A percentile compares a stretch with the other conserved stretches of the same genome.
phyloP scores from a whole-genome alignment of 192 early-diverging fungal genomes.

The Backusella liffmaniae region DNA sequence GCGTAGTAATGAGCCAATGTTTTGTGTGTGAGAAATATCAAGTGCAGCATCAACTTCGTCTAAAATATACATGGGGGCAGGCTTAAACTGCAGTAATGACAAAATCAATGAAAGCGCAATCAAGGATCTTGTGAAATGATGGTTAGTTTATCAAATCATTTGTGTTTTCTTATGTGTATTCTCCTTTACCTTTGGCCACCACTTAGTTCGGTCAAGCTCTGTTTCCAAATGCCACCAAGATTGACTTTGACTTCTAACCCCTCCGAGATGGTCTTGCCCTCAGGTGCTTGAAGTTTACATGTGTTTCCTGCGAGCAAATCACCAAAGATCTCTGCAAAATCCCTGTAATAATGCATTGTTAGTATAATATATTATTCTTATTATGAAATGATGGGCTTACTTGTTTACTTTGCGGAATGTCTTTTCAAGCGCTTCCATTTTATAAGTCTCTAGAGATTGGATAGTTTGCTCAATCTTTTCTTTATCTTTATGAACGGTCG shows the following conservation, averaged over 20 bases:
- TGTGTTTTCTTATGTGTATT: too few species aligned
- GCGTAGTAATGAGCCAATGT: slow-evolving; percentile 92
- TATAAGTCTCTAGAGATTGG: slow-evolving; percentile 82
- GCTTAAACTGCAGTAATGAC: slow-evolving; percentile 96
- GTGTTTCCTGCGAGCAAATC: slow-evolving; percentile 92
- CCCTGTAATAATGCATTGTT: slow-evolving; percentile 44
- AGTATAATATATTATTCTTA: neutral
- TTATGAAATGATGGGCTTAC: slow-evolving; percentile 38
- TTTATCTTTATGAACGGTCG: slow-evolving; percentile 90
- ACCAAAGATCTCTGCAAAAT: slow-evolving; percentile 96
- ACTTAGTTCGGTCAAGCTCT: slow-evolving; percentile 92
- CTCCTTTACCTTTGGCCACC: slow-evolving; percentile 83
- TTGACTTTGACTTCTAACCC: slow-evolving; percentile 95
- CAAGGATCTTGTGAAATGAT: slow-evolving; percentile 65
- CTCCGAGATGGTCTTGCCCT: slow-evolving; percentile 73
- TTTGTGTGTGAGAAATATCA: slow-evolving; percentile 97
- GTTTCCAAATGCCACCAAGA: slow-evolving; percentile 96
- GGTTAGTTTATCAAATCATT: neutral
- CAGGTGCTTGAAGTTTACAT: slow-evolving; percentile 83
- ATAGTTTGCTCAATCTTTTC: slow-evolving; percentile 96
- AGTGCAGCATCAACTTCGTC: slow-evolving; percentile 99
- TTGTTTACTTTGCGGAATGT: slow-evolving; percentile 92
- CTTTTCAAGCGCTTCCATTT: slow-evolving; percentile 81
- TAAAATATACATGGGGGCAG: slow-evolving; percentile 99
- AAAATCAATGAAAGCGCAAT: slow-evolving; percentile 96